Evolutionary conservation across 192 early-diverging fungal genomes (phyloP), one percentile per base, ranked within the genome.

Genomic region (Coemansia sp.): DNA sequence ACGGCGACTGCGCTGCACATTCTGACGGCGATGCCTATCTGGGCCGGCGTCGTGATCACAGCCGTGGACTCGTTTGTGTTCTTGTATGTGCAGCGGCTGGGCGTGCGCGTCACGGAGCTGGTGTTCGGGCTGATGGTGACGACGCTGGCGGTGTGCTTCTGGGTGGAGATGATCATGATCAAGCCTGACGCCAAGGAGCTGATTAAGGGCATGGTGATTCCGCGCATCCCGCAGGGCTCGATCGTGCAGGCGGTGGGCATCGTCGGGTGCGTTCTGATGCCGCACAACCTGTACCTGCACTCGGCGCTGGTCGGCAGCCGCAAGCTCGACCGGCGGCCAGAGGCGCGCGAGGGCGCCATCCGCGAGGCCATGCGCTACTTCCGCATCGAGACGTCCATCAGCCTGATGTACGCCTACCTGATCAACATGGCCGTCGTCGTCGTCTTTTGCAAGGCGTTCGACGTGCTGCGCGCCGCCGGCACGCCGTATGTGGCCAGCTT

Each of bases 231-330:
- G 17, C 43, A 65, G 24, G 79, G 74, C 40, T 76, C 90, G 22
- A 71, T 83, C 3, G 86, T 89, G 8, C 87, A 91, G 71, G 88
- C 88, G 2, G 88, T 89, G 40, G 90, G 87, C 10, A 87, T 91
- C 61, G 51, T 91, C 35, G 90, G 89, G 2, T 86, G 84, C 54
- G 86, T 91, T 3, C 81, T 91, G 49, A 96, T 96, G 95, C 95
- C 95, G 6, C 95, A 96, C 79, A 94, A 95, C 68, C 83, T 97
- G 54, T 97, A 87, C 70, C 79, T 97, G 42, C 95, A 97, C 74
- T 93, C 91, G 60, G 87, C 86, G 20, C 81, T 96, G 47, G 94
- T 96, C 9, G 85, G 84, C 65, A 85, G 84, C 43, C 84, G 86
- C 62, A 86, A 83, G 65, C 79, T 84, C 6, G 79, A 87, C 47